Evolutionary conservation across 1,139 yeast species (phyloP).

Genomic region (Protomyces inouyei): DNA sequence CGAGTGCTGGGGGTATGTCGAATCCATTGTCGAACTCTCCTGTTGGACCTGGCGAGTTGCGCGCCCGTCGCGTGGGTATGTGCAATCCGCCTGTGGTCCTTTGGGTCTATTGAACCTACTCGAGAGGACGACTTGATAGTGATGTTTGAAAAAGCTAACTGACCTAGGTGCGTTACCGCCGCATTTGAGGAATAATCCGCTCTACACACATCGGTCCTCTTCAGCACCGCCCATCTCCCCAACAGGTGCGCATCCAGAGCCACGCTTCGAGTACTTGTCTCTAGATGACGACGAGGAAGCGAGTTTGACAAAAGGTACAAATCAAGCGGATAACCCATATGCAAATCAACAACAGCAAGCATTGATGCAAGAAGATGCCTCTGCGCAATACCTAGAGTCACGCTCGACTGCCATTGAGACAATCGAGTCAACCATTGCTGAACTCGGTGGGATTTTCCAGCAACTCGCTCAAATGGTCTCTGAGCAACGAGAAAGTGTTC

Average conservation of each 20-base stretch:
- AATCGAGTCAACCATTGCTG: constrained; percentile 90
- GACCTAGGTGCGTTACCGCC: not conserved
- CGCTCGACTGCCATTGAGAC: constrained; percentile 90
- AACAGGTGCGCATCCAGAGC: not conserved
- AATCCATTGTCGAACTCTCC: not conserved
- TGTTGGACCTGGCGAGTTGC: not conserved
- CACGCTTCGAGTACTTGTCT: constrained; percentile 19
- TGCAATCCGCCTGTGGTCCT: not conserved
- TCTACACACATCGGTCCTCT: constrained; percentile 15
- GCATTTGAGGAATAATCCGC: constrained; percentile 16
- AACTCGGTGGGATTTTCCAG: constrained; percentile 89
- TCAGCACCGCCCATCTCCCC: constrained; percentile 25
- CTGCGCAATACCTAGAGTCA: constrained; percentile 67
- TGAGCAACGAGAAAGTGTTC: constrained; percentile 95
- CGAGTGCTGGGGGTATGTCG: not conserved
- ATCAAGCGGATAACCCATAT: constrained; percentile 23
- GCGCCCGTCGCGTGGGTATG: not conserved
- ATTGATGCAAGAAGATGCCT: constrained; percentile 48
- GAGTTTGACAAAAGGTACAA: not conserved
- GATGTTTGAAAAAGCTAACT: not conserved
- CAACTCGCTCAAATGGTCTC: constrained; percentile 96
- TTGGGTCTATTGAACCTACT: too few relatives aligned
- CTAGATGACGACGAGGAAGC: constrained; percentile 13
- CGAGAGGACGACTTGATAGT: too few relatives aligned
- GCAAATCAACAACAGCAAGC: constrained; percentile 20